Base-by-base conservation (phyloP, 768 basidiomycete species). In the Rhizopogon roseolus region DNA sequence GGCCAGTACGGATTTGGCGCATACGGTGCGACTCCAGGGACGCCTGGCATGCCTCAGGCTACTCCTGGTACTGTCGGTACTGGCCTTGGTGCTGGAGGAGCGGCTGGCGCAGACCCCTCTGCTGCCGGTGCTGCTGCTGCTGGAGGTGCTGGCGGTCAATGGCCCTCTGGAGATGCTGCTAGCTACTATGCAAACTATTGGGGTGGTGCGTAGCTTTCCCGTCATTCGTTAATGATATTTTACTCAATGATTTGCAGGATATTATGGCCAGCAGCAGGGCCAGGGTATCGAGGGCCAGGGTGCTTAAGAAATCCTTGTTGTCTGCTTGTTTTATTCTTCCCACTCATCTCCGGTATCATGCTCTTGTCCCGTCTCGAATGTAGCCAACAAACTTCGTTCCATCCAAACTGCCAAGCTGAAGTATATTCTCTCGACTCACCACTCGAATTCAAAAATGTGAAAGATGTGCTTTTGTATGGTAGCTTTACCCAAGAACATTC, bases 121-220 rank as follows among this genome's bases (percentile, higher is more conserved):
- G 79, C 76, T 59, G 76, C 78, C 36, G 60, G 62, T 4, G 70
- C 68, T n/a, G 71, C 70, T 13, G 79, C 76, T 9, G 80, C 77
- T 13, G 81, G 81, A 57, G 77, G 80, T 36, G 81, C 78, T 45
- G 87, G 88, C 68, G 84, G 81, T 44, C 88, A 91, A 63, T 93
- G 91, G 89, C 81, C 81, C 27, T 76, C 79, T 25, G 80, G 83
- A 44, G 88, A 90, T 64, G 84, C 87, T 53, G 85, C 73, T 64
- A 79, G 78, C 55, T 90, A 90, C 70, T 90, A 90, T 69, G 82
- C 82, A 52, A 87, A 87, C 66, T 90, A 90, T 66, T 90, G 89
- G 89, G 85, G 88, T 66, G 87, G 89, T 91, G 55, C 63, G 84
- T 74, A 42, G 49, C 54, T 34, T 45, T 16, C 17, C 14, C 49